Base-by-base conservation (phyloP, 2,329 filamentous ascomycete species). In the Stagonosporopsis chrysanthemi region DNA sequence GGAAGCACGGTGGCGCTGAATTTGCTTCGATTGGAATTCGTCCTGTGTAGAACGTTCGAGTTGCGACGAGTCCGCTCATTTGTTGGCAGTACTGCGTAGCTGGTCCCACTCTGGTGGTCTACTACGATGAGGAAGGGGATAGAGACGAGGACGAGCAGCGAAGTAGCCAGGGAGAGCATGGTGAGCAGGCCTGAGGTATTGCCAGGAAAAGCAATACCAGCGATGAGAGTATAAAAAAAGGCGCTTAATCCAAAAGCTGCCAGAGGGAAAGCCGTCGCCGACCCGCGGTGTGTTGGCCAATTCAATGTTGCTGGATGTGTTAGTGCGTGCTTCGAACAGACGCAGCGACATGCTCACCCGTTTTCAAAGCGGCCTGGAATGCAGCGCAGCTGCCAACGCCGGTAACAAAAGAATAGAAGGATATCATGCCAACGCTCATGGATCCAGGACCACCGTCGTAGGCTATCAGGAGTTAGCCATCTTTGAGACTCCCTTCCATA, bases 241-340 rank as follows among this genome's bases (percentile, higher is more conserved):
- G 95, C 95, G 74, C 93, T 97, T 55, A 99, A 80, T 3, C 95
- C 95, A 72, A 98, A 98, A 3, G 91, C 93, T 54, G 95, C 91
- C 53, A 98, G 79, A 6, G 95, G 94, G 68, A 98, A 95, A 1
- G 93, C 93, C 6, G 95, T 98, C 6, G 95, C 95, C 3, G 94
- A 97, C 52, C 95, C 95, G 62, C 95, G 87, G 74, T 96, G 90
- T 56, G 89, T 86, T 12, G 94, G 94, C 87, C 93, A 97, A 77
- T 97, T 97, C 63, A 95, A 84, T 9, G 93, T 93, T 46, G 90
- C 93, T 73, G 81, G 81, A 74, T 17, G 8, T 41, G 46, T 76
- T 31, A 74, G 63, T n/a, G 31, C 24, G 28, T 15, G n/a, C 26
- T 11, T 14, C 6, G 31, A 15, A 19, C 11, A 4, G 6, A 2